Base-by-base conservation (phyloP, 1,284 basidiomycete species). In the Heterobasidion parviporum region DNA sequence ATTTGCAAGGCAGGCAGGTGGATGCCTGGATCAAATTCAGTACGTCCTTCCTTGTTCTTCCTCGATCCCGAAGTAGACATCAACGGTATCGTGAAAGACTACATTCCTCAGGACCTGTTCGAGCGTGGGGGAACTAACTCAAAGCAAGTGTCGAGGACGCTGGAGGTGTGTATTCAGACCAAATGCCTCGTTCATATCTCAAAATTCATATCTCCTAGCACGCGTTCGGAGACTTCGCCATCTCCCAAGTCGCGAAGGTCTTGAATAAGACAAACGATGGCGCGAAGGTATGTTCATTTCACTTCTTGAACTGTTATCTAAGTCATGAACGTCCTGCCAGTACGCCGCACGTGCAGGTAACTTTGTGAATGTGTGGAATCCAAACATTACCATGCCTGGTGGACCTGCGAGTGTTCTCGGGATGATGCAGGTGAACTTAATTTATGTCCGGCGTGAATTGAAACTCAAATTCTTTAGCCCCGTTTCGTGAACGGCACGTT, bases 211-310 rank as follows among this genome's bases (percentile, higher is more conserved):
- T 5, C 41, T 12, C 14, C 6, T 26, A 83, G 81, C 74, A 83
- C 59, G 74, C 81, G 0, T 84, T 83, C 62, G 74, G 74, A 52
- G 82, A 88, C 63, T 88, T 88, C 62, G 68, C 79, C 5, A 79
- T 85, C 54, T 77, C 81, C 2, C 82, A 84, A 71, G 82, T 84
- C 15, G 79, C 82, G 0, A 78, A 77, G 60, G 62, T 74, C 6
- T 69, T 84, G 7, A 77, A 77, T 16, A 77, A 75, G 52, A 69
- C 65, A 0, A 70, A 65, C 12, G 82, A 83, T 62, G 73, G 67
- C 32, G 58, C 64, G 34, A 83, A 83, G 70, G 81, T 81, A 26
- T 26, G 5, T 6, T 35, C 16, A 8, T 20, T 50, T 46, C 60
- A 45, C 35, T 52, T 18, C n/a, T 38, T 16, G 3, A 8, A 41